Evolutionary conservation across 208 protist species (phyloP), one percentile per base, ranked within the genome.

Genomic region (Trypanosoma melophagium): DNA sequence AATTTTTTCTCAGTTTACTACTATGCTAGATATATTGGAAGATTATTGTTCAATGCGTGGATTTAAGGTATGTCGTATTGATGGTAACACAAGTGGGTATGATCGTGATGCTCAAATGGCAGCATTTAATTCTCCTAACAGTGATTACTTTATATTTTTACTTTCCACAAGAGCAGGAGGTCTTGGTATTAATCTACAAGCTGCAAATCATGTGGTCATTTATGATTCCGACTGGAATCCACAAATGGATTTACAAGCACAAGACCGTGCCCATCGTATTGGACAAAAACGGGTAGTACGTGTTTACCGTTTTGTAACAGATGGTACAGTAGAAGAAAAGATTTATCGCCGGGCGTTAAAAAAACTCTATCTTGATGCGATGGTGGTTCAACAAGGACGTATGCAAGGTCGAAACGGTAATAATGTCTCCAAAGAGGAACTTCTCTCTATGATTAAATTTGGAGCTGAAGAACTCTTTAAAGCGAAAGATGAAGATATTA

Each of bases 141-240:
- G 86, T 62, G 82, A 95, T 24, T 90, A 87, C 63, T 99, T 99
- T 74, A 66, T 98, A 24, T 99, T 99, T 77, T 54, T 99, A 9
- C 85, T 99, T 0, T 98, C 92, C 25, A 99, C 98, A 0, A 88
- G 98, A 41, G 98, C 98, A 5, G 98, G 98, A 53, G 98, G 98
- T 56, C 86, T 99, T 7, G 98, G 98, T 68, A 99, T 99, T 74
- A 99, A 99, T 69, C 76, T 99, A 41, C 94, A 98, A 65, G 98
- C 98, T 9, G 98, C 98, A 3, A 98, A 99, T 74, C 93, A 97
- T 45, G 98, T 99, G 51, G 96, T 99, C 65, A 76, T 99, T 31
- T 99, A 98, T 78, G 98, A 99, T 84, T 94, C 80, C 7, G 98
- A 99, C 77, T 99, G 97, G 97, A 99, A 99, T 79, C 96, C 96